Evolutionary conservation across 805 yeast species (phyloP), one percentile per base, ranked within the genome.

Genomic region (Kuraishia borneana): DNA sequence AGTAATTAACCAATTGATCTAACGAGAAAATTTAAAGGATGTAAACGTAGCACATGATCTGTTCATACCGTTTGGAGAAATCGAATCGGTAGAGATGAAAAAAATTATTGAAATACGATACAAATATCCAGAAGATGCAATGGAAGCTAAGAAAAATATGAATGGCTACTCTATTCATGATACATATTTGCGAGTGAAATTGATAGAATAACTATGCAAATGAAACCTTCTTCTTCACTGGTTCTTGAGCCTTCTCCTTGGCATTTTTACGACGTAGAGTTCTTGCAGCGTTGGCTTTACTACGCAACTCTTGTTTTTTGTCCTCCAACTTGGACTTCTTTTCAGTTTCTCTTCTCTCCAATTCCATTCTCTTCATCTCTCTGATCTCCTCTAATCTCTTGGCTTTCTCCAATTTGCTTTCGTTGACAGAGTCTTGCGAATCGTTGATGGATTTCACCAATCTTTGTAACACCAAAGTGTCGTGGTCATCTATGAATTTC

Each of bases 361-460:
- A 73, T 54, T 92, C 97, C 57, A 78, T 68, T 48, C 84, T 74
- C 61, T 82, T 84, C 43, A 85, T 63, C 30, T 85, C 95, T 50
- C 98, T 70, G 39, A 89, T 73, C 45, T 83, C 94, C 56, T 89
- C 96, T 32, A 92, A 65, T 56, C 94, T 77, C 50, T 83, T 74
- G 1, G 95, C 78, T 51, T 83, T 84, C 51, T 89, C 98, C 37
- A 92, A 63, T 57, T 87, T 92, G 44, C 95, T 81, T 49, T 88
- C 95, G 46, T 80, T 77, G 6, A 74, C 70, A 29, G 72, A 68
- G 41, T 89, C 96, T 42, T 76, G 68, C 40, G 78, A 73, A 50
- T 87, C 94, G 46, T 85, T 87, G 36, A 92, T 85, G 21, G 80
- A 73, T 42, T 76, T 79, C 34, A 88, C 74, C 39, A 89, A 65